Percentiles rank a stretch among this genome's conserved stretches.
These are phyloP conservation scores for Solanum habrochaites DNA, from an alignment of 257 asterid genomes.

Conservation along the genomic window DNA sequence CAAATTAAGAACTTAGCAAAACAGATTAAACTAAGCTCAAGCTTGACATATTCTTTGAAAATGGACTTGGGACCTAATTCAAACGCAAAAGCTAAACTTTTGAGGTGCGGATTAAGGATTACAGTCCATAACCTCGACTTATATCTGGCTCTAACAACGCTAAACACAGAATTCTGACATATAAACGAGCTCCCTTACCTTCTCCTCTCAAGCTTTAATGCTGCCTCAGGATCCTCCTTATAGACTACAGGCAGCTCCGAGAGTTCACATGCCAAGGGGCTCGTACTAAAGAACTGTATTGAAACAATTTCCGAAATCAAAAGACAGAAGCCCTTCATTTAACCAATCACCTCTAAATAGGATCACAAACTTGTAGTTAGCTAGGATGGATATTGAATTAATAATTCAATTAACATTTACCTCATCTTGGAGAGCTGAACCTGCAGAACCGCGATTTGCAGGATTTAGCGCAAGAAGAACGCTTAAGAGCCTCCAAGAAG, in stretches of 20 bases:
- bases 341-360: not conserved
- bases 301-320: not conserved
- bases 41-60: not conserved
- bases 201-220: conserved; percentile 20
- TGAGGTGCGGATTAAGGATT: not conserved
- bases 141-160: not conserved
- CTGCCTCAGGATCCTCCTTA: conserved; percentile 30
- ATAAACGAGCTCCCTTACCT: conserved; percentile 17
- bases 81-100: not conserved
- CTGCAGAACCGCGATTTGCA: conserved; percentile 43
- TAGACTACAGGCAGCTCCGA: conserved; percentile 46
- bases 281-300: conserved; percentile 44
- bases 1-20: not conserved
- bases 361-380: not conserved
- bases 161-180: not conserved
- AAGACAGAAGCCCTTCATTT: not conserved
- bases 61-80: not conserved
- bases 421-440: conserved; percentile 44
- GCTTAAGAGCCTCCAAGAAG: conserved; percentile 40
- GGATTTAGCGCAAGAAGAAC: conserved; percentile 62
- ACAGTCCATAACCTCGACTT: not conserved
- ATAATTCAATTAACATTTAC: conserved; percentile 6
- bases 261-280: conserved; percentile 53
- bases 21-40: not conserved
- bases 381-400: not conserved